Conservation (phyloP, 1,139 yeast species). For the Yamadazyma dushanensis region DNA sequence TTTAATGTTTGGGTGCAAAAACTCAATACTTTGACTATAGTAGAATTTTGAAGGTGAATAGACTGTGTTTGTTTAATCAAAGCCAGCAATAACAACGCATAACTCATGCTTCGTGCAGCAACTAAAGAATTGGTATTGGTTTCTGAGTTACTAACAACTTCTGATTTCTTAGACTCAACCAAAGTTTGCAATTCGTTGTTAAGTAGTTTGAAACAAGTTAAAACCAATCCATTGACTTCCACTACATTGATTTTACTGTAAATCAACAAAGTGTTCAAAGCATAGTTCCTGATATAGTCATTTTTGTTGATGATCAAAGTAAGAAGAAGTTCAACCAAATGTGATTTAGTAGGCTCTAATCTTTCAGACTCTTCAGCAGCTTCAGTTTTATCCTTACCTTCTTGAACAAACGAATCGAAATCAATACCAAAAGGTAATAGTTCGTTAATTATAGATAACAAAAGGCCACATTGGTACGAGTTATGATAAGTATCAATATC, state of each 20-base stretch:
- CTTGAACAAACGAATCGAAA: conserved; percentile 24
- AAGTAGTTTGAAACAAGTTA: conserved; percentile 33
- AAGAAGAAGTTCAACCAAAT: conserved; percentile 32
- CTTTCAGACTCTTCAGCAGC: conserved; percentile 27
- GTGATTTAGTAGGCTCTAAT: conserved; percentile 19
- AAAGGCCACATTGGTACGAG: conserved; percentile 34
- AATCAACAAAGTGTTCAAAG: conserved; percentile 32
- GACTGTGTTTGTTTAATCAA: conserved; percentile 41
- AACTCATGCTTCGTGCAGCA: conserved; percentile 30
- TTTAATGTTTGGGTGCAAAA: conserved; percentile 50
- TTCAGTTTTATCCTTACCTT: conserved; percentile 11
- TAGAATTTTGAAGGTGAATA: conserved; percentile 39
- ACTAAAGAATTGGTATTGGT: conserved; percentile 26
- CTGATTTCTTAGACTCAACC: conserved; percentile 17
- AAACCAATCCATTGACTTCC: conserved; percentile 38
- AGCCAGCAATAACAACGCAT: conserved; percentile 39
- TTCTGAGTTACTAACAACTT: conserved; percentile 16
- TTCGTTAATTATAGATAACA: conserved; percentile 31
- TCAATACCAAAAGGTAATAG: conserved; percentile 41
- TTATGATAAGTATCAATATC: conserved; percentile 34
- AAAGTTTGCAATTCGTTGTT: conserved; percentile 31
- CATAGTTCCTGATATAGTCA: conserved; percentile 37
- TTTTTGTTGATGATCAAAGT: conserved; percentile 34
- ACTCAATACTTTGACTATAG: conserved; percentile 44
- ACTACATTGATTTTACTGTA: conserved; percentile 34